These are phyloP conservation scores for Gliomastix tumulicola DNA, from an alignment of 2,329 filamentous ascomycete species.

Conservation along the genomic window DNA sequence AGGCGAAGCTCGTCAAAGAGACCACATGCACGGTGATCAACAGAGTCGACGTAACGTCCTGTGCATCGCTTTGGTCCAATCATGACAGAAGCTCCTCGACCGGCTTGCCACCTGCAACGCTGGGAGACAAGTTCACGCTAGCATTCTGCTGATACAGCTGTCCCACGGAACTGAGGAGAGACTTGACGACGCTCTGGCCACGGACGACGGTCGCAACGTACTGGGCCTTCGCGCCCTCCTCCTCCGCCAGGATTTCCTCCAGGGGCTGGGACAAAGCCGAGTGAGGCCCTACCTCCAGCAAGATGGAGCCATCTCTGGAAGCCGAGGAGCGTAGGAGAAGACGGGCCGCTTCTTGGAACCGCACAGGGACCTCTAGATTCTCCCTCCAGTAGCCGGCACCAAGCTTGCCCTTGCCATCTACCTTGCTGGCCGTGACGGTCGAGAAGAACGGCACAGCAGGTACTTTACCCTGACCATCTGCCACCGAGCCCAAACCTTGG, in stretches of 20 bases:
- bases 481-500: neutral
- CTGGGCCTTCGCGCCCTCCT: neutral
- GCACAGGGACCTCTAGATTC: neutral
- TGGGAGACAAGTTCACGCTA: no score
- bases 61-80: no score
- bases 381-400: slow-evolving; percentile 53
- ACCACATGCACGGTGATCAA: no score
- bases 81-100: no score
- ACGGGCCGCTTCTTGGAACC: slow-evolving; percentile 53
- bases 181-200: no score
- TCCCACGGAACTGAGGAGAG: no score
- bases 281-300: slow-evolving; percentile 20
- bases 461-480: neutral
- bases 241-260: neutral
- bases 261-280: slow-evolving; percentile 10
- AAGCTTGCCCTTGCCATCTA: slow-evolving; percentile 46
- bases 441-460: slow-evolving; percentile 19
- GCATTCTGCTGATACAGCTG: no score
- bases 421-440: slow-evolving; percentile 60
- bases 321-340: slow-evolving; percentile 33
- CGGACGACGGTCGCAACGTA: neutral
- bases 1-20: no score
- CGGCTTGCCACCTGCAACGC: no score
- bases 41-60: no score
- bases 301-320: slow-evolving; percentile 12